phyloP scores from a whole-genome alignment of 495 filamentous ascomycete genomes.

The Lophiotrema nucula region DNA sequence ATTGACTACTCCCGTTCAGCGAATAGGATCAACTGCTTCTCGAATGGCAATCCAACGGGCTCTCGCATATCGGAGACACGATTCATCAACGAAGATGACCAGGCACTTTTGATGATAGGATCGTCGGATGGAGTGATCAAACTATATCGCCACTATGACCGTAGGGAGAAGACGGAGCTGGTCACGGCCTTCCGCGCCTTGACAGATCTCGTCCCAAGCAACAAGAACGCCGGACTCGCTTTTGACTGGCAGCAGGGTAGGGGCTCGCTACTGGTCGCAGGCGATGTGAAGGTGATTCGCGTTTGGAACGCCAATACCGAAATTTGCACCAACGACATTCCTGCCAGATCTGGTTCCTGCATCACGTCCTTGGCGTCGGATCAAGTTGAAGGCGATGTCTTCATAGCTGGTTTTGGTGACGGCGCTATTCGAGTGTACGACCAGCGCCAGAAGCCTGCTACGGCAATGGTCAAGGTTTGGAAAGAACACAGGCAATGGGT shows the following conservation, averaged over 20 bases:
- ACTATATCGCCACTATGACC: slow-evolving; percentile 89
- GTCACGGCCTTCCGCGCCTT: slow-evolving; percentile 88
- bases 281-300: slow-evolving; percentile 91
- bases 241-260: slow-evolving; percentile 99
- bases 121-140: slow-evolving; percentile 92
- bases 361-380: slow-evolving; percentile 95
- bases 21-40: slow-evolving; percentile 73
- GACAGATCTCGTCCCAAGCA: slow-evolving; percentile 87
- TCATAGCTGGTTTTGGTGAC: slow-evolving; percentile 94
- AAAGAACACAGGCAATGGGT: slow-evolving; percentile 94
- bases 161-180: slow-evolving; percentile 70
- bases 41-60: slow-evolving; percentile 85
- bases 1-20: slow-evolving; percentile 86
- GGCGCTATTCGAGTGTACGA: slow-evolving; percentile 96
- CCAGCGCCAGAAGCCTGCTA: slow-evolving; percentile 73
- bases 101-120: slow-evolving; percentile 89
- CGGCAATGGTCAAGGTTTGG: slow-evolving; percentile 92
- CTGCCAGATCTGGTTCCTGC: slow-evolving; percentile 90
- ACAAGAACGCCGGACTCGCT: slow-evolving; percentile 88
- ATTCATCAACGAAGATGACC: slow-evolving; percentile 98
- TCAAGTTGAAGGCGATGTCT: slow-evolving; percentile 93
- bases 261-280: slow-evolving; percentile 87
- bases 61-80: slow-evolving; percentile 91
- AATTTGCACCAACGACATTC: slow-evolving; percentile 89
- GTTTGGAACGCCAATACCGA: slow-evolving; percentile 95